phyloP scores from a whole-genome alignment of 768 basidiomycete genomes.

The Kwoniella botswanensis region DNA sequence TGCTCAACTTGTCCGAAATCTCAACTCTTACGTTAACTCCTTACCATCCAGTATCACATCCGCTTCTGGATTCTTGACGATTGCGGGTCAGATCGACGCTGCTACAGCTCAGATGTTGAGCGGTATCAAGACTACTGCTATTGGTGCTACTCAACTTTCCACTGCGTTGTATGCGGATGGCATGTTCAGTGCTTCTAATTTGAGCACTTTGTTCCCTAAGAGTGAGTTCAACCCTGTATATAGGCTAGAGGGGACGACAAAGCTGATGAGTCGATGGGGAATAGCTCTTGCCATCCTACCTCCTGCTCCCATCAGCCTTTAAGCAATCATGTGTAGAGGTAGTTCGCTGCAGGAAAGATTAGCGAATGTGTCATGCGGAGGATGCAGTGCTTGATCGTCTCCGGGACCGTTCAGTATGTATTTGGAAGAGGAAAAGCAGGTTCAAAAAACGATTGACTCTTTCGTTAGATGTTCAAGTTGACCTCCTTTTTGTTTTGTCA shows the following conservation, averaged over 20 bases:
- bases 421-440: too few relatives aligned
- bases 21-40: constrained; percentile 13
- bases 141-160: constrained; percentile 9
- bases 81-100: constrained; percentile 20
- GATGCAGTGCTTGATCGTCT: too few relatives aligned
- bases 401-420: too few relatives aligned
- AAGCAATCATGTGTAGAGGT: not conserved
- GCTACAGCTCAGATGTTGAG: constrained; percentile 15
- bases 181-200: constrained; percentile 1
- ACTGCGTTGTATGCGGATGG: constrained; percentile 24
- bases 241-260: not conserved
- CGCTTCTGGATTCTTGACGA: constrained; percentile 5
- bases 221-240: constrained; percentile 11
- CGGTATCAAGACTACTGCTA: constrained; percentile 13
- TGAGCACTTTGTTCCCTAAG: constrained; percentile 18
- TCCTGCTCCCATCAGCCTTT: constrained; percentile 8
- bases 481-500: not conserved
- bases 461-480: not conserved
- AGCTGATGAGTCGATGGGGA: not conserved
- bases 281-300: constrained; percentile 17
- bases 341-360: not conserved
- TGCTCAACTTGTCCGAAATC: constrained; percentile 17
- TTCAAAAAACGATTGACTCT: too few relatives aligned
- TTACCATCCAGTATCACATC: constrained; percentile 9
- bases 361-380: not conserved